These are phyloP conservation scores for Colletotrichum eremochloae DNA, from an alignment of 2,329 filamentous ascomycete genomes.

Conservation along the genomic window DNA sequence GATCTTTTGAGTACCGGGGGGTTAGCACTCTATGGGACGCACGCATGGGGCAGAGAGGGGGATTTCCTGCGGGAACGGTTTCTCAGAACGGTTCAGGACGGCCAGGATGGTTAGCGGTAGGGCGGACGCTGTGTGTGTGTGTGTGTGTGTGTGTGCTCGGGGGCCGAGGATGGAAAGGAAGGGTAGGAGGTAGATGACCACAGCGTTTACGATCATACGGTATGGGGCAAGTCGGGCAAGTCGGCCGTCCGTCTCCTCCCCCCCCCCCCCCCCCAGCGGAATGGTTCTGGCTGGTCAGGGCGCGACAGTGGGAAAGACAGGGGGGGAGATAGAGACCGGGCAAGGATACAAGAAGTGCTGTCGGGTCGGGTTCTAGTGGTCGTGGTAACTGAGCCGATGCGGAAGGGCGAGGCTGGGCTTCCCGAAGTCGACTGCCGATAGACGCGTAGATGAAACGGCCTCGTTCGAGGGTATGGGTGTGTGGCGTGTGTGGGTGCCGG, in stretches of 20 bases:
- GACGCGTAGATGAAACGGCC: slow-evolving; percentile 37
- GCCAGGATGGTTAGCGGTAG: too few species aligned
- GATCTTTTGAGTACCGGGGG: too few species aligned
- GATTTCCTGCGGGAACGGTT: too few species aligned
- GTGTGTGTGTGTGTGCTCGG: too few species aligned
- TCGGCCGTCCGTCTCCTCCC: not conserved
- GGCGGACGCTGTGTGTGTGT: too few species aligned
- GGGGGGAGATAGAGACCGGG: not conserved
- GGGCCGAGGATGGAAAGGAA: too few species aligned
- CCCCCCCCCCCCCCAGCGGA: not conserved
- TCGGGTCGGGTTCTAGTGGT: slow-evolving; percentile 1
- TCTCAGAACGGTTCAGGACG: not conserved
- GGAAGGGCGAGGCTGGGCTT: not conserved
- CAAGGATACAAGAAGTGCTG: not conserved
- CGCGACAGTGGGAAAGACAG: not conserved
- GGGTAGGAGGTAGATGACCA: not conserved
- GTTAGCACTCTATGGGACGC: not conserved
- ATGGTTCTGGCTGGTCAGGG: not conserved
- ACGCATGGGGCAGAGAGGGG: not conserved
- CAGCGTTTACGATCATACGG: not conserved
- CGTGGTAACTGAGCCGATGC: too few species aligned
- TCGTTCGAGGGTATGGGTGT: slow-evolving; percentile 13
- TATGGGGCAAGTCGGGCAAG: not conserved
- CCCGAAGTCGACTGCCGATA: slow-evolving; percentile 33
- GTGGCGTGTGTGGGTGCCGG: slow-evolving; percentile 2